Percentiles rank a stretch among this genome's conserved stretches.
Conservation (phyloP, 1,284 basidiomycete genomes). For the Pisolithus thermaeus region DNA sequence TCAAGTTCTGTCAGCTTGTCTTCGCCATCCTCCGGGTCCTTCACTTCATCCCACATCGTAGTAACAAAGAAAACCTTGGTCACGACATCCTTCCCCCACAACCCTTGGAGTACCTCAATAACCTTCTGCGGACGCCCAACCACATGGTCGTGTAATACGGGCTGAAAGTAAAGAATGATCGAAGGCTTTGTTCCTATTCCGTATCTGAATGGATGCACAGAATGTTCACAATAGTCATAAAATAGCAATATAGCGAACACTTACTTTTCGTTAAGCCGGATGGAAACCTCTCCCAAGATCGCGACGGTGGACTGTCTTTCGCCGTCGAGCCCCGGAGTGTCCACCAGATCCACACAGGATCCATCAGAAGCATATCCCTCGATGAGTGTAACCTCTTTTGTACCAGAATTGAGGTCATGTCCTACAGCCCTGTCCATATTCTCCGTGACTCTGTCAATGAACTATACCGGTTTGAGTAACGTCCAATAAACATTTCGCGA, state of each 20-base stretch:
- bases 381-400: not conserved
- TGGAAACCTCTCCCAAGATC: not conserved
- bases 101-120: not conserved
- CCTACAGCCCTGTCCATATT: not conserved
- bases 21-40: not conserved
- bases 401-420: not conserved
- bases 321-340: not conserved
- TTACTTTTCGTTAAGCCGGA: not conserved
- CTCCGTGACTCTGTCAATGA: not conserved
- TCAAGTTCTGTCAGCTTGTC: constrained; percentile 7
- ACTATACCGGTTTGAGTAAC: not conserved
- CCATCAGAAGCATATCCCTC: not conserved
- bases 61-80: not conserved
- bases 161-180: not conserved
- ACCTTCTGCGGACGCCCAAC: not conserved
- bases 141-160: not conserved
- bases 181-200: not conserved
- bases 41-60: constrained; percentile 16
- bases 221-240: not conserved
- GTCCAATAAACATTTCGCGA: not conserved
- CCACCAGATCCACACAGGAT: not conserved
- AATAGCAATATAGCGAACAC: not conserved
- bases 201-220: not conserved
- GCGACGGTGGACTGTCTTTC: not conserved
- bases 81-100: not conserved